Percentiles rank a stretch among this genome's conserved stretches.
Evolutionary conservation across 2,329 filamentous ascomycete species (phyloP).

Genomic region (Trichoderma semiorbis): DNA sequence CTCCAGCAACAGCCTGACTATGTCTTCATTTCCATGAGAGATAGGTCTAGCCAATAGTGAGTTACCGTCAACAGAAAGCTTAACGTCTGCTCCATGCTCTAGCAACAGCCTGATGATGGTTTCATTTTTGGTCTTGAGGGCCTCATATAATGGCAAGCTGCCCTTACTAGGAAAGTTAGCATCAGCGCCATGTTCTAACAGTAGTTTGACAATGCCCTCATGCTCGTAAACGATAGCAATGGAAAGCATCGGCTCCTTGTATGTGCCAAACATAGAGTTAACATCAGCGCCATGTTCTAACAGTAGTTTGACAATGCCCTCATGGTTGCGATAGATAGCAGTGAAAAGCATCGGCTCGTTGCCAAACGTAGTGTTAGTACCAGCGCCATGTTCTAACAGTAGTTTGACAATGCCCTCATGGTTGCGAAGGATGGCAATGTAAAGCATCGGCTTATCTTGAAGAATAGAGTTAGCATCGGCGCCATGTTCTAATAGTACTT

Average conservation of each 20-base stretch:
- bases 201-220: not conserved
- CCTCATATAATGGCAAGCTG: too few relatives aligned
- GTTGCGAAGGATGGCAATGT: fast-evolving
- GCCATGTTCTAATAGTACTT: not conserved
- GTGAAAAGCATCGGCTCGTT: not conserved
- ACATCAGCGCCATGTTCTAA: not conserved
- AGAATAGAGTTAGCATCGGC: not conserved
- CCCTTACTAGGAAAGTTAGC: not conserved
- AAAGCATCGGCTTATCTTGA: not conserved
- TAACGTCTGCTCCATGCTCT: not conserved
- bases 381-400: not conserved
- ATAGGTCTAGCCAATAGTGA: not conserved
- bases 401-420: not conserved
- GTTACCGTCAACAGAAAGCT: not conserved
- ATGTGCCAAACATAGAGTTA: not conserved
- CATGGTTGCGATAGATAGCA: fast-evolving
- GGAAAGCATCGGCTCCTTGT: not conserved
- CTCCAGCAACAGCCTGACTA: not conserved
- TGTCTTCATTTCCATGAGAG: not conserved
- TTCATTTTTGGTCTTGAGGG: too few relatives aligned
- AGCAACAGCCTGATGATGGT: not conserved
- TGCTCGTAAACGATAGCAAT: fast-evolving
- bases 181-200: not conserved
- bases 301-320: not conserved
- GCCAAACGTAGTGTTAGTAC: not conserved